These are phyloP conservation scores for Nyssa sinensis DNA, from an alignment of 148 eudicot species.

Conservation along the genomic window DNA sequence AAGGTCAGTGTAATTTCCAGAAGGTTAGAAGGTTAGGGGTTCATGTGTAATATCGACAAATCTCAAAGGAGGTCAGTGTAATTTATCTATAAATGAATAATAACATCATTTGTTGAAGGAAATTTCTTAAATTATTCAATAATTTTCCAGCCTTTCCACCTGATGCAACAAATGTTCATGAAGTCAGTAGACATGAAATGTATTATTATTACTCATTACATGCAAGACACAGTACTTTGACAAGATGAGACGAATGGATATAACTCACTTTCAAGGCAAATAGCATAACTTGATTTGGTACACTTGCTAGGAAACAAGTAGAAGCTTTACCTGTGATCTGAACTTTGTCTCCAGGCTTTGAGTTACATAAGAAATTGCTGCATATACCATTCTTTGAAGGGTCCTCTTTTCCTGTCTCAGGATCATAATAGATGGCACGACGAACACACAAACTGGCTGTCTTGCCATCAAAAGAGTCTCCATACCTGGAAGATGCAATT, in stretches of 20 bases:
- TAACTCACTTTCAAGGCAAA: not conserved
- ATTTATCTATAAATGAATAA: too few species aligned
- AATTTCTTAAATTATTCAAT: too few species aligned
- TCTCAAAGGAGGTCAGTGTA: too few species aligned
- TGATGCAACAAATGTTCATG: too few species aligned
- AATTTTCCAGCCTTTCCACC: too few species aligned
- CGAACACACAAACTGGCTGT: conserved; percentile 92
- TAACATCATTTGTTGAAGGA: too few species aligned
- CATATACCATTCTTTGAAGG: conserved; percentile 78
- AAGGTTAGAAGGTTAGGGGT: too few species aligned
- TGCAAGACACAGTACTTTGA: not conserved
- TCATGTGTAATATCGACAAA: too few species aligned
- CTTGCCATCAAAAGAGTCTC: conserved; percentile 87
- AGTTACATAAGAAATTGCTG: conserved; percentile 85
- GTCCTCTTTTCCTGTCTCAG: conserved; percentile 91
- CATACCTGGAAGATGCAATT: conserved; percentile 90
- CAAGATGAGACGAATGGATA: not conserved
- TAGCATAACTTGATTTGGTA: not conserved
- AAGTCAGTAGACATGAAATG: too few species aligned
- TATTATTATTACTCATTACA: too few species aligned
- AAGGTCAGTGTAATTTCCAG: too few species aligned
- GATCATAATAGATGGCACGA: conserved; percentile 84
- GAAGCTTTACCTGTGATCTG: conserved; percentile 66
- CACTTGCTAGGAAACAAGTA: too few species aligned
- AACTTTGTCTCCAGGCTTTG: conserved; percentile 94